Evolutionary conservation across 1,284 basidiomycete genomes (phyloP).

Genomic region (Puccinia triticina): DNA sequence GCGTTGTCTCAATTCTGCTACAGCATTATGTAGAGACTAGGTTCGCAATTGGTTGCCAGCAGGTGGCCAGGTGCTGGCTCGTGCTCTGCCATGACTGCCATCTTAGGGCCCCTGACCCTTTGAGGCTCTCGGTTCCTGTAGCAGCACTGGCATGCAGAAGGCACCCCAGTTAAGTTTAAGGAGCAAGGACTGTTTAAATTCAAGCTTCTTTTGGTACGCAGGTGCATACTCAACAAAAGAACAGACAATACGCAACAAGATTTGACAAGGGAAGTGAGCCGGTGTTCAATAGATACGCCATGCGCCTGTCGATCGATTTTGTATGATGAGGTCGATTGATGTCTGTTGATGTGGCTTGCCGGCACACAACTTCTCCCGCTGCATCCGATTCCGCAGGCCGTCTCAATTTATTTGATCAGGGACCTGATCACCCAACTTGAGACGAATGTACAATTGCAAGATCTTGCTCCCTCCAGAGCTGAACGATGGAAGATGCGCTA

Average conservation of each 20-base stretch:
- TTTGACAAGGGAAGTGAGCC: conserved; percentile 44
- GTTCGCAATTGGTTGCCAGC: background rate
- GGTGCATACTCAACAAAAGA: conserved; percentile 23
- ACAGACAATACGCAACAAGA: conserved; percentile 18
- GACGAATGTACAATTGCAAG: conserved; percentile 23
- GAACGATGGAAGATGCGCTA: background rate
- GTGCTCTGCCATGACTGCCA: conserved; percentile 1
- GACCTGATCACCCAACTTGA: conserved; percentile 25
- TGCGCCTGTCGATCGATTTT: conserved; percentile 45
- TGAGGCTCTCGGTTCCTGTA: background rate
- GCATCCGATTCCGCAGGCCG: conserved; percentile 18
- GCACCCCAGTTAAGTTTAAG: conserved; percentile 17
- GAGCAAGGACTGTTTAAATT: conserved; percentile 14
- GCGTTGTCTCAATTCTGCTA: background rate
- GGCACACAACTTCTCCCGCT: conserved; percentile 28
- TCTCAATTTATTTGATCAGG: conserved; percentile 26
- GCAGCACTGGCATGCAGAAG: background rate
- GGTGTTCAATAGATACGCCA: conserved; percentile 1
- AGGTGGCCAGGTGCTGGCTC: background rate
- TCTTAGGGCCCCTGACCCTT: background rate
- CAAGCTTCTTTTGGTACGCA: conserved; percentile 26
- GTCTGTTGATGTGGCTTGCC: conserved; percentile 18
- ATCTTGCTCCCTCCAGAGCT: conserved; percentile 6
- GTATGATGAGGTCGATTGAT: conserved; percentile 36
- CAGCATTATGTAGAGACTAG: background rate